Evolutionary conservation across 805 yeast genomes (phyloP).

Genomic region (Myxozyma udenii): DNA sequence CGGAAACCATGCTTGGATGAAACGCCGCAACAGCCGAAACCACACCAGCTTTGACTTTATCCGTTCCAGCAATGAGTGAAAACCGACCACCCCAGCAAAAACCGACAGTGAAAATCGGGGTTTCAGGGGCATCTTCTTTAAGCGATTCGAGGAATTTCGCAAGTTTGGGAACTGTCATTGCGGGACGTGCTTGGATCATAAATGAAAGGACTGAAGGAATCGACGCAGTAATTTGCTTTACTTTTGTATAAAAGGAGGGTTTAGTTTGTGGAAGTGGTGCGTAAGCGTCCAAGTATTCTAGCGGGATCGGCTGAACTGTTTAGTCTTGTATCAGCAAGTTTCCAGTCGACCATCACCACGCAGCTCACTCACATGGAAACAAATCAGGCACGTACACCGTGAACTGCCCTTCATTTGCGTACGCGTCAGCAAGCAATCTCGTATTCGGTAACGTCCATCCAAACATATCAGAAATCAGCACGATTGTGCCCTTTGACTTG

Average conservation of each 20-base stretch:
- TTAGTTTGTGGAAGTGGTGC: conserved; percentile 2
- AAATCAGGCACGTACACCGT: conserved; percentile 15
- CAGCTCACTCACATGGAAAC: conserved; percentile 14
- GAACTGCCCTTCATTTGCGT: conserved; percentile 18
- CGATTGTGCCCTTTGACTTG: conserved; percentile 18
- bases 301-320: conserved; percentile 10
- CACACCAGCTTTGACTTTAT: conserved; percentile 4
- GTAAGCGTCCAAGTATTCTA: conserved; percentile 1
- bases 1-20: conserved; percentile 15
- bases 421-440: conserved; percentile 21
- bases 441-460: conserved; percentile 22
- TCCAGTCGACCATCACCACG: too few species aligned
- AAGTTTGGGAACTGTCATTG: conserved; percentile 9
- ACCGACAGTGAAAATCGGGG: conserved; percentile 18
- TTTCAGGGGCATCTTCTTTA: background rate
- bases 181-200: conserved; percentile 2
- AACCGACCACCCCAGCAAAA: conserved; percentile 27
- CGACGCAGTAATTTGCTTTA: background rate
- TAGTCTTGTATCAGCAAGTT: background rate
- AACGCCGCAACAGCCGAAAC: conserved; percentile 19
- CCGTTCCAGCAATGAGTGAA: conserved; percentile 9
- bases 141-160: conserved; percentile 11
- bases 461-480: conserved; percentile 16
- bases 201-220: conserved; percentile 3
- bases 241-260: background rate